These are phyloP conservation scores for Metschnikowia reukaufii DNA, from an alignment of 805 yeast species.

Conservation along the genomic window DNA sequence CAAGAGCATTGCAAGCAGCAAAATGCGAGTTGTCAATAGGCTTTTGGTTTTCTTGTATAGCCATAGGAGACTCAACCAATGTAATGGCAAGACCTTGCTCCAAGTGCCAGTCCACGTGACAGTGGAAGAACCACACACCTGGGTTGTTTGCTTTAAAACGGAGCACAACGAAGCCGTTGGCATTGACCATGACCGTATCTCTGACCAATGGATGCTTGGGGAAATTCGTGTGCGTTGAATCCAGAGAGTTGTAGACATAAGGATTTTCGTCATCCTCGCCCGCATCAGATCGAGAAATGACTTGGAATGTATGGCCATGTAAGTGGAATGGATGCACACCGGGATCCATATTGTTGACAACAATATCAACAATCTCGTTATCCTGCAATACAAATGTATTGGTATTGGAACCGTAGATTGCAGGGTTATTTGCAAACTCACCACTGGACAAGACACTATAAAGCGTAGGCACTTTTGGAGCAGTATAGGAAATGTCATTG, in stretches of 20 bases:
- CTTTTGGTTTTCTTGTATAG: conserved; percentile 35
- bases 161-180: conserved; percentile 65
- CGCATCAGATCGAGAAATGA: conserved; percentile 52
- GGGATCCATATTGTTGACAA: conserved; percentile 75
- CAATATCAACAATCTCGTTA: conserved; percentile 70
- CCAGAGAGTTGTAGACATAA: conserved; percentile 45
- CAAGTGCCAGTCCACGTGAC: conserved; percentile 86
- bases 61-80: conserved; percentile 67
- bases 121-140: conserved; percentile 93
- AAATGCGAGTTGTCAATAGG: conserved; percentile 48
- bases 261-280: conserved; percentile 57
- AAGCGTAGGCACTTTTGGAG: conserved; percentile 72
- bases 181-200: conserved; percentile 69
- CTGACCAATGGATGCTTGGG: conserved; percentile 64
- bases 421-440: conserved; percentile 48
- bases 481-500: conserved; percentile 61
- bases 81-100: conserved; percentile 77
- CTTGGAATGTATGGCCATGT: conserved; percentile 72
- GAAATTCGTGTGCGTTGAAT: conserved; percentile 38
- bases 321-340: conserved; percentile 80
- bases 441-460: conserved; percentile 65
- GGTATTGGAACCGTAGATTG: conserved; percentile 74
- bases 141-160: conserved; percentile 85
- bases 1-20: conserved; percentile 47
- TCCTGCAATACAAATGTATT: conserved; percentile 59